Evolutionary conservation across 2,329 filamentous ascomycete genomes (phyloP).

Genomic region (Tolypocladium tropicale): DNA sequence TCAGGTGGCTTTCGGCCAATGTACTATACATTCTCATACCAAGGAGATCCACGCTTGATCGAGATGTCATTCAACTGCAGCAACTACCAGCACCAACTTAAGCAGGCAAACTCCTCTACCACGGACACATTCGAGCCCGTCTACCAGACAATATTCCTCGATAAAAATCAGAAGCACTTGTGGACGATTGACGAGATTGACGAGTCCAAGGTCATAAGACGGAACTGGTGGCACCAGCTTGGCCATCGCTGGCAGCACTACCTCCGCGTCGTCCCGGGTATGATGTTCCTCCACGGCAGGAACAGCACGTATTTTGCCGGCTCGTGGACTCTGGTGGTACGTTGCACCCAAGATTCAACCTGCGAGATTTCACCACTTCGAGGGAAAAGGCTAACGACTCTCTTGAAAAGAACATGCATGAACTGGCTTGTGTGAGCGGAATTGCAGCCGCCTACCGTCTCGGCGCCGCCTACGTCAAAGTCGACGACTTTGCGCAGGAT

Average conservation of each 20-base stretch:
- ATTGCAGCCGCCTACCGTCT: conserved; percentile 61
- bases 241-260: conserved; percentile 57
- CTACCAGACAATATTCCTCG: conserved; percentile 60
- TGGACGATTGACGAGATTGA: conserved; percentile 53
- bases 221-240: conserved; percentile 60
- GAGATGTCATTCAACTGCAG: conserved; percentile 68
- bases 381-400: not conserved
- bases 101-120: conserved; percentile 18
- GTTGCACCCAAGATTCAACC: conserved; percentile 7
- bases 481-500: conserved; percentile 42
- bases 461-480: conserved; percentile 52
- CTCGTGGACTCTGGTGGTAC: conserved; percentile 58
- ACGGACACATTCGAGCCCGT: conserved; percentile 42
- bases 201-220: conserved; percentile 47
- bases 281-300: conserved; percentile 62
- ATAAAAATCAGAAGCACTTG: conserved; percentile 42
- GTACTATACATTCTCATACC: conserved; percentile 55
- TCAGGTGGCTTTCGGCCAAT: conserved; percentile 47
- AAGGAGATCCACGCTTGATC: conserved; percentile 43
- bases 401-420: conserved; percentile 51
- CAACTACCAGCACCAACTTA: conserved; percentile 66
- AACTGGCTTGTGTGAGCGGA: conserved; percentile 59
- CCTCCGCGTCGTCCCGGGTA: conserved; percentile 53
- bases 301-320: conserved; percentile 54
- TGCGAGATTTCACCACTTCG: not conserved